Evolutionary conservation across 1,284 basidiomycete species (phyloP).

Genomic region (Cryptococcus sp.): DNA sequence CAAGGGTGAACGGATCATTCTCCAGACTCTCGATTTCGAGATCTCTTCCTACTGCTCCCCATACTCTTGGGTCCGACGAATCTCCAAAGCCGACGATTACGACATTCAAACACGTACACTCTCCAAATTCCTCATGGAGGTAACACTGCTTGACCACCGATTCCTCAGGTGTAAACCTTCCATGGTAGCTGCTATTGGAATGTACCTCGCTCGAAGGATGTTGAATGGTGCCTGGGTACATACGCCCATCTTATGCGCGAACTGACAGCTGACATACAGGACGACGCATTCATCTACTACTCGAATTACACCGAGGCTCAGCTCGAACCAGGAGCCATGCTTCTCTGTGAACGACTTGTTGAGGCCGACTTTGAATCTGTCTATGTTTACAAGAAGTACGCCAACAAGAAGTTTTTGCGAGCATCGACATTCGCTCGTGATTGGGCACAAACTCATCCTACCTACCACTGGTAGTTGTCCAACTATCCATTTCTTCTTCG

Average conservation of each 20-base stretch:
- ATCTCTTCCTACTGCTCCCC: conserved; percentile 97
- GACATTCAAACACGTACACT: conserved; percentile 96
- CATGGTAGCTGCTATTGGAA: conserved; percentile 92
- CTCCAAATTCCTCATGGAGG: conserved; percentile 96
- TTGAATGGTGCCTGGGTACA: conserved; percentile 88
- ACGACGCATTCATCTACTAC: conserved; percentile 88
- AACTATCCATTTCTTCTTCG: background rate
- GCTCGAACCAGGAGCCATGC: conserved; percentile 72
- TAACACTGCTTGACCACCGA: conserved; percentile 86
- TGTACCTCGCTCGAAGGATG: conserved; percentile 93
- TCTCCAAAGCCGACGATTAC: conserved; percentile 98
- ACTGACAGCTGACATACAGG: conserved; percentile 52
- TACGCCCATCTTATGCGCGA: conserved; percentile 33
- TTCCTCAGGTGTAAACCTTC: conserved; percentile 93
- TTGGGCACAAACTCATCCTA: conserved; percentile 48
- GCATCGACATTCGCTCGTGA: conserved; percentile 56
- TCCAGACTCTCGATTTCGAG: conserved; percentile 86
- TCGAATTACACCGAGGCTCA: conserved; percentile 90
- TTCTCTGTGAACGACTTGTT: conserved; percentile 78
- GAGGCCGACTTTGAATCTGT: conserved; percentile 75
- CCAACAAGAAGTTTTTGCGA: conserved; percentile 94
- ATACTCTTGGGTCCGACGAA: conserved; percentile 97
- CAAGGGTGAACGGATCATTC: conserved; percentile 94
- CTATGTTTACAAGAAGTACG: conserved; percentile 95
- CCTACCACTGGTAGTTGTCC: conserved; percentile 11